phyloP scores from a whole-genome alignment of 257 asterid genomes.

The Jasminum sambac region DNA sequence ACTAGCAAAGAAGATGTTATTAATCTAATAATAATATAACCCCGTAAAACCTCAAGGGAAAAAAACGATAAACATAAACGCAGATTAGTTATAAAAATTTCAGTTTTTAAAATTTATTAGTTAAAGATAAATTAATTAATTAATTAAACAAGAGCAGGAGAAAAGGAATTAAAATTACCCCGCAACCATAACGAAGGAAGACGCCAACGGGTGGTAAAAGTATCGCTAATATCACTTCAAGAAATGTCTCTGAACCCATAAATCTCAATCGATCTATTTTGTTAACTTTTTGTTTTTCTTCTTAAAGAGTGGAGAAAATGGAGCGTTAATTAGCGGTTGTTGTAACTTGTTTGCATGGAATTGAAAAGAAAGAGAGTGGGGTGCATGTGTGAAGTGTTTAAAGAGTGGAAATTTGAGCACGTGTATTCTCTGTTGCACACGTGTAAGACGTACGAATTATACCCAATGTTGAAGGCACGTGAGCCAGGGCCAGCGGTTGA shows the following conservation, averaged over 20 bases:
- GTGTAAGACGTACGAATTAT: background rate
- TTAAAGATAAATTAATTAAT: too few relatives aligned
- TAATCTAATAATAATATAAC: too few relatives aligned
- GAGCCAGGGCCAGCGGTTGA: too few relatives aligned
- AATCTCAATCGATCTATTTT: background rate
- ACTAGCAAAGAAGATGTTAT: too few relatives aligned
- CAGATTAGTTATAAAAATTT: too few relatives aligned
- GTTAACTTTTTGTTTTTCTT: background rate
- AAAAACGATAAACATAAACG: too few relatives aligned
- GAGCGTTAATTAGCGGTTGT: background rate
- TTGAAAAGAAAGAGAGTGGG: background rate
- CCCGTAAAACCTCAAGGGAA: too few relatives aligned
- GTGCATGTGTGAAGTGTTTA: slow-evolving; percentile 32
- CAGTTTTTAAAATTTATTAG: too few relatives aligned
- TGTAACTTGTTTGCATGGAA: background rate
- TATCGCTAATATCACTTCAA: slow-evolving; percentile 83
- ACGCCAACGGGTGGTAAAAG: slow-evolving; percentile 89
- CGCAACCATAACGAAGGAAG: slow-evolving; percentile 89
- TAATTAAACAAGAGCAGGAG: too few relatives aligned
- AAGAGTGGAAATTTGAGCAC: slow-evolving; percentile 31
- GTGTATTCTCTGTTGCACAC: slow-evolving; percentile 37
- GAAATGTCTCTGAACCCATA: slow-evolving; percentile 85
- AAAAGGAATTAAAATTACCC: slow-evolving; percentile 53
- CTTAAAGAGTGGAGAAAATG: background rate
- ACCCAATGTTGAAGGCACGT: too few relatives aligned